Evolutionary conservation across 2,329 filamentous ascomycete genomes (phyloP).

Genomic region (Falciphora oryzae): DNA sequence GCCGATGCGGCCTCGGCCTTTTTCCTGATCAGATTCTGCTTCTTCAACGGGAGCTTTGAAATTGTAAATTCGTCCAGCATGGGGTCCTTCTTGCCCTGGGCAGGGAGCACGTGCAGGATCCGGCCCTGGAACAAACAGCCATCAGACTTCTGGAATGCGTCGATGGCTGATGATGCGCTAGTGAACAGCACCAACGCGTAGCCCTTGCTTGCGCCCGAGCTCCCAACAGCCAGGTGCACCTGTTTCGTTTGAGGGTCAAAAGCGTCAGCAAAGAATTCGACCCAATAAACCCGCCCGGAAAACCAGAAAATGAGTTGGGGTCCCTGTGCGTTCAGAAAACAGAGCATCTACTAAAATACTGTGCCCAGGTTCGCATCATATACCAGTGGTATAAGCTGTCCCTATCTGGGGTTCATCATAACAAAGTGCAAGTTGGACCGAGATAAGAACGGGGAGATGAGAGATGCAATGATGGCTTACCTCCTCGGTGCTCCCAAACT

Average conservation of each 20-base stretch:
- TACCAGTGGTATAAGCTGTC: constrained; percentile 94
- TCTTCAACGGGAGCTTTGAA: constrained; percentile 88
- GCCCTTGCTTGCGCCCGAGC: constrained; percentile 72
- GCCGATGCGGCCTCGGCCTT: constrained; percentile 72
- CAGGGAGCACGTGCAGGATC: constrained; percentile 83
- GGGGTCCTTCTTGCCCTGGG: constrained; percentile 71
- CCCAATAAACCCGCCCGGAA: constrained; percentile 19
- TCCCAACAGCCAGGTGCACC: constrained; percentile 80
- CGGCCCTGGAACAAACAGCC: constrained; percentile 88
- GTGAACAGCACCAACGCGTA: constrained; percentile 82
- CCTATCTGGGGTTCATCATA: constrained; percentile 99
- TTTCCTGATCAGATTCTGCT: constrained; percentile 84
- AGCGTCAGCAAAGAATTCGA: constrained; percentile 11
- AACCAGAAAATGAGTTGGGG: constrained; percentile 10
- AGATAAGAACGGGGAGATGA: constrained; percentile 15
- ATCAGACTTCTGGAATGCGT: constrained; percentile 75
- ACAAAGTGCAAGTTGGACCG: constrained; percentile 15
- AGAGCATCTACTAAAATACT: constrained; percentile 99
- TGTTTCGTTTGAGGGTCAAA: constrained; percentile 44
- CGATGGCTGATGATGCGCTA: constrained; percentile 65
- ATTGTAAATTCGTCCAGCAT: constrained; percentile 83
- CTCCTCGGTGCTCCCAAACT: constrained; percentile 76
- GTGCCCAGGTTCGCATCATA: constrained; percentile 83
- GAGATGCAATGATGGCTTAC: constrained; percentile 50
- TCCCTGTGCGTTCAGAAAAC: constrained; percentile 59